Evolutionary conservation across 2,329 filamentous ascomycete species (phyloP), one percentile per base, ranked within the genome.

Genomic region (Phyllosticta paracitricarpa): DNA sequence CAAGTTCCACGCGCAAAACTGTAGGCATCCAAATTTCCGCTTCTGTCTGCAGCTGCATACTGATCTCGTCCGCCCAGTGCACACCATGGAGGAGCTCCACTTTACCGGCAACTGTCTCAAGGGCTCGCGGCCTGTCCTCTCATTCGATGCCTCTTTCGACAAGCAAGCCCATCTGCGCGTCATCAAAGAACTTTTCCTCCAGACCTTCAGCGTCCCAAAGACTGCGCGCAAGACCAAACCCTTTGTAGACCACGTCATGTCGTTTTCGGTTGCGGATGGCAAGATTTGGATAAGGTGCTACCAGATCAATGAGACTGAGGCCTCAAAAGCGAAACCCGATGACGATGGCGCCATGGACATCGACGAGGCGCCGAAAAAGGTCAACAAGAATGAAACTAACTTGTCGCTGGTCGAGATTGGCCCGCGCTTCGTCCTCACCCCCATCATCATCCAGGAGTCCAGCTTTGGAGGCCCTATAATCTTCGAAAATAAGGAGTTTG

Each of bases 41-140:
- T 10, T 17, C 26, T 14, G 19, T 10, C 40, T 35, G 19, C 25
- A 33, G n/a, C 53, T 52, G 53, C 55, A 51, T 61, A 35, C 59
- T 61, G 30, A 57, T 22, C 30, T 22, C 3, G 19, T n/a, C n/a
- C 51, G 26, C 76, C 40, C n/a, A 72, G 82, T 97, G 71, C 92
- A 97, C 77, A 97, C 93, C 9, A 96, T 95, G 90, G 91, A 93
- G 71, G 94, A 99, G 75, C 81, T 99, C 40, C 90, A 96, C 71
- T 97, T 99, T 74, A 92, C 91, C 17, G 94, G 94, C 59, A 99
- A 99, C 79, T 97, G 92, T 73, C 79, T 97, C 64, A 97, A 96
- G 77, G 94, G 94, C 63, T 94, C 90, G 28, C 82, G 94, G 40
- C 93, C 94, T 1, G 81, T 99, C 51, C 85, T 99, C 61, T 94